Conservation (phyloP, 371 early-diverging fungal species). For the Zopfochytrium polystomum region DNA sequence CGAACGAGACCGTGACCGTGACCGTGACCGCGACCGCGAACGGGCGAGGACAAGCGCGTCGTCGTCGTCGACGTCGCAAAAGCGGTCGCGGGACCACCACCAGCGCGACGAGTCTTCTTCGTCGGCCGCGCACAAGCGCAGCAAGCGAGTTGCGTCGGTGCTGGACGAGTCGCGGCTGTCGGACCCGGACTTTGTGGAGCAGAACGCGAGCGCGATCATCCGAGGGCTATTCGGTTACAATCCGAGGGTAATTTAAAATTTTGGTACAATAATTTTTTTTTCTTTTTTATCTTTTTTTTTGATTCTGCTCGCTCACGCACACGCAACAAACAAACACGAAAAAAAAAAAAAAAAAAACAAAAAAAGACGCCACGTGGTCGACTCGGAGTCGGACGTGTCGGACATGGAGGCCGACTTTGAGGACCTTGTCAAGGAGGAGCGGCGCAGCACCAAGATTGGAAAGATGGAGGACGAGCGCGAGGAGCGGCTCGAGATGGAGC, state of each 20-base stretch:
- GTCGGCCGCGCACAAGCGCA: neutral
- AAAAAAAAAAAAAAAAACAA: too few species aligned
- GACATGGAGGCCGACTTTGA: conserved; percentile 17
- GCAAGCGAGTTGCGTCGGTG: conserved; percentile 2
- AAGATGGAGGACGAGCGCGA: conserved; percentile 12
- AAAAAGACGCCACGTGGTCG: too few species aligned
- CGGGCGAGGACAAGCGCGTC: too few species aligned
- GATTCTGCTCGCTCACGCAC: neutral
- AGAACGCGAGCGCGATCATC: conserved; percentile 5
- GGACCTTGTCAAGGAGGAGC: conserved; percentile 8
- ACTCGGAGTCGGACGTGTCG: conserved; percentile 12
- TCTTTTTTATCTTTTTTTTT: neutral
- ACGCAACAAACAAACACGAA: neutral
- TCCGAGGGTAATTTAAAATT: conserved; percentile 1
- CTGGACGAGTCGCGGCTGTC: conserved; percentile 5
- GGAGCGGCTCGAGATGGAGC: conserved; percentile 12
- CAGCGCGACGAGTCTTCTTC: too few species aligned
- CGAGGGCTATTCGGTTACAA: conserved; percentile 11
- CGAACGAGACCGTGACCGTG: neutral
- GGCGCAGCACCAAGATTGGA: neutral
- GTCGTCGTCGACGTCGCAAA: neutral
- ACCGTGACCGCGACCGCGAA: neutral
- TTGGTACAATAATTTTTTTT: neutral
- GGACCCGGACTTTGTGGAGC: conserved; percentile 11
- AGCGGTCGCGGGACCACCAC: neutral